These are phyloP conservation scores for Iris macrosiphon DNA, from an alignment of 106 monocot genomes.

Conservation along the genomic window DNA sequence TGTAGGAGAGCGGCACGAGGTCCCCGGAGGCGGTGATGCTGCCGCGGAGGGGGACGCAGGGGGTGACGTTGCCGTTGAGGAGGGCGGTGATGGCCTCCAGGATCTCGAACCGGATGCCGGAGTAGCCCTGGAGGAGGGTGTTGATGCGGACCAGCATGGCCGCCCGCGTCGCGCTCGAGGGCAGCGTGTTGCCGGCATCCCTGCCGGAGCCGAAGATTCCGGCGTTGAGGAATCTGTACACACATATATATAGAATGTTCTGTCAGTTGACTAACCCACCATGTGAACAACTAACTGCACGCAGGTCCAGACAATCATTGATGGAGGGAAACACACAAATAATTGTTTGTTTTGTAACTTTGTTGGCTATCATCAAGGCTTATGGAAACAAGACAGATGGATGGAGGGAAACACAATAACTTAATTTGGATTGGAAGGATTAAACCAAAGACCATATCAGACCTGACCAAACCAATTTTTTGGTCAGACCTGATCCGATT, in stretches of 20 bases:
- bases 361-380: no score
- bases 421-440: no score
- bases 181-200: constrained; percentile 21
- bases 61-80: constrained; percentile 33
- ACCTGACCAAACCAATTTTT: no score
- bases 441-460: no score
- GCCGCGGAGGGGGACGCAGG: constrained; percentile 34
- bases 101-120: constrained; percentile 54
- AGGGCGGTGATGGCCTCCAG: constrained; percentile 41
- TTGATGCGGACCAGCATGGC: constrained; percentile 88
- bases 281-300: no score
- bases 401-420: no score
- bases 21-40: constrained; percentile 52
- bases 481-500: no score
- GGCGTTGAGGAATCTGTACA: constrained; percentile 64
- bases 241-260: background rate
- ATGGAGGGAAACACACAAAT: no score
- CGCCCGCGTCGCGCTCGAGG: constrained; percentile 25
- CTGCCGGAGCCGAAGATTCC: constrained; percentile 34
- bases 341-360: no score
- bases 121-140: constrained; percentile 92
- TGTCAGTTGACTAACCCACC: no score
- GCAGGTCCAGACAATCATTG: no score
- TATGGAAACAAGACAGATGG: no score
- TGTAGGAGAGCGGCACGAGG: constrained; percentile 51